Conservation (phyloP, 1,284 basidiomycete genomes). For the Mycena sp. region DNA sequence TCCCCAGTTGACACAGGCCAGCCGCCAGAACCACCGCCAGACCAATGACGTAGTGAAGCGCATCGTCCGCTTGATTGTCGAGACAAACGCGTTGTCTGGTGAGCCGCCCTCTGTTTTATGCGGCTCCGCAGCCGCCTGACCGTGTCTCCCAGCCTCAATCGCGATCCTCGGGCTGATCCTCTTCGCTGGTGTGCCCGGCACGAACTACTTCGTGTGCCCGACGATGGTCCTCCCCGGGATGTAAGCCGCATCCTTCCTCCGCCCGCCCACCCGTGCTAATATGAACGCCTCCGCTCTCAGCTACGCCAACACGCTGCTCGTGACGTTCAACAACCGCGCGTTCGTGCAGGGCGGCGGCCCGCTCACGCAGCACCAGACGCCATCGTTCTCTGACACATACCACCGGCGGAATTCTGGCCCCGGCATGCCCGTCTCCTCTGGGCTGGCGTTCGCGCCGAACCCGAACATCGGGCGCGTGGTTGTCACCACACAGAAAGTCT, state of each 20-base stretch:
- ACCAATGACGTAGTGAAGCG: conserved; percentile 31
- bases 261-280: not conserved
- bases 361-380: conserved; percentile 6
- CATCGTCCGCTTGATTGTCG: conserved; percentile 31
- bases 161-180: conserved; percentile 30
- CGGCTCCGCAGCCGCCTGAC: not conserved
- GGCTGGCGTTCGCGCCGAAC: conserved; percentile 25
- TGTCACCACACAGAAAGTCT: conserved; percentile 12
- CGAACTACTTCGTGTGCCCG: conserved; percentile 29
- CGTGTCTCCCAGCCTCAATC: conserved; percentile 24
- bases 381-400: conserved; percentile 19
- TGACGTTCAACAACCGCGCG: conserved; percentile 27
- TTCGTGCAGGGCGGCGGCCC: not conserved
- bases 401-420: not conserved
- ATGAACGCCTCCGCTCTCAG: too few species aligned
- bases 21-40: conserved; percentile 14
- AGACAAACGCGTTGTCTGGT: conserved; percentile 34
- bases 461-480: conserved; percentile 9
- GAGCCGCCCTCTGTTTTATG: not conserved
- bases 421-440: too few species aligned
- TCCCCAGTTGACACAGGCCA: conserved; percentile 21
- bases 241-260: not conserved
- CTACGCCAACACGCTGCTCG: conserved; percentile 27
- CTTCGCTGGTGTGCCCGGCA: conserved; percentile 27
- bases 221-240: too few species aligned